Percentiles rank a stretch among this genome's conserved stretches.
Conservation (phyloP, 1,284 basidiomycete genomes). For the Pseudozyma thailandica region DNA sequence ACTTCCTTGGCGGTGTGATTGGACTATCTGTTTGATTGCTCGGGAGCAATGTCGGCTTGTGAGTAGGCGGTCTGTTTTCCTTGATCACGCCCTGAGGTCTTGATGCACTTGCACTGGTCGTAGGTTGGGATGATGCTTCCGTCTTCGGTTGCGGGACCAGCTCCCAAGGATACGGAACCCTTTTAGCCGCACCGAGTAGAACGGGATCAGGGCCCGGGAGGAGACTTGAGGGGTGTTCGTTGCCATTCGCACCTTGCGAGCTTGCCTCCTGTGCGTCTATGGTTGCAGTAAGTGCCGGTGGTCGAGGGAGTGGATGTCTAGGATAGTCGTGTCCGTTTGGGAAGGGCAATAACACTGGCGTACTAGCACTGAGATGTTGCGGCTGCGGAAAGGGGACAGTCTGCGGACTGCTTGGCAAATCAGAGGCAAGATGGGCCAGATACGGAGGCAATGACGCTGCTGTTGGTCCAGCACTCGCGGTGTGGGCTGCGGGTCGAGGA, state of each 20-base stretch:
- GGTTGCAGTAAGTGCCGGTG: neutral
- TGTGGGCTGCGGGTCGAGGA: neutral
- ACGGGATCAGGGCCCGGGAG: constrained; percentile 7
- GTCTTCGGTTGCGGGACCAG: constrained; percentile 21
- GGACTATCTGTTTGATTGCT: too few species aligned
- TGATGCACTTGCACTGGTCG: too few species aligned
- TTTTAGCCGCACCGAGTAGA: neutral
- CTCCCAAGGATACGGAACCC: constrained; percentile 24
- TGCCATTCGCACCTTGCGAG: too few species aligned
- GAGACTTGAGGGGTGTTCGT: constrained; percentile 12
- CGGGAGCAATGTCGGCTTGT: too few species aligned
- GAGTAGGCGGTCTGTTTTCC: too few species aligned
- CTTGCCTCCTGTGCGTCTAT: neutral
- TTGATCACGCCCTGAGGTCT: too few species aligned
- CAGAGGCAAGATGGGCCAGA: constrained; percentile 19
- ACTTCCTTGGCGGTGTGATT: too few species aligned
- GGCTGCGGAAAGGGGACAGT: neutral
- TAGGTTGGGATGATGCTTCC: neutral
- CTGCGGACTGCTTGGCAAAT: neutral
- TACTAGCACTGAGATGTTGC: neutral
- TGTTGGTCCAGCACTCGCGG: neutral
- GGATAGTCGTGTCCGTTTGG: neutral
- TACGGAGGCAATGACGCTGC: constrained; percentile 21
- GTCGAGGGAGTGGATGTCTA: constrained; percentile 1
- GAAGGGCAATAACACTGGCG: too few species aligned